phyloP scores from a whole-genome alignment of 2,329 filamentous ascomycete genomes.

The Thermothelomyces thermophilus region DNA sequence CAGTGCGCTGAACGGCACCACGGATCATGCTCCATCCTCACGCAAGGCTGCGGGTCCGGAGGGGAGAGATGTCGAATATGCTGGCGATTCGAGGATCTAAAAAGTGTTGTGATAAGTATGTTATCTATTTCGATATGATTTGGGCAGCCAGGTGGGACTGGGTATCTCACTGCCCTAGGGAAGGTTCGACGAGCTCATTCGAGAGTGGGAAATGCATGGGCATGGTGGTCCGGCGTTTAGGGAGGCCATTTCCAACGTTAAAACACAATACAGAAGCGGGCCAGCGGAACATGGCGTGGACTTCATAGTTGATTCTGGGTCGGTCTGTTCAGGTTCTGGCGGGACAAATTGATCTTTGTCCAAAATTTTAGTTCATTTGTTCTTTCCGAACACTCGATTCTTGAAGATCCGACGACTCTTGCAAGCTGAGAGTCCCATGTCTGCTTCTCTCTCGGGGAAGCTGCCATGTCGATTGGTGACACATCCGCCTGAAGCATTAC shows the following conservation, averaged over 20 bases:
- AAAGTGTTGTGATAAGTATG: not conserved
- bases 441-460: no score
- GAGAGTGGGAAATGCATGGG: not conserved
- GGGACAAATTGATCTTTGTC: not conserved
- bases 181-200: not conserved
- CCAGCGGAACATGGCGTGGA: not conserved
- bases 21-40: not conserved
- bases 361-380: no score
- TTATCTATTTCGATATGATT: not conserved
- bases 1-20: constrained; percentile 10
- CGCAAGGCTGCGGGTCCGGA: constrained; percentile 9
- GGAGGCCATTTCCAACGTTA: constrained; percentile 2
- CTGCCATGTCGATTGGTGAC: no score
- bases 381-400: no score
- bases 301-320: not conserved
- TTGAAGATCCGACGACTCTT: no score
- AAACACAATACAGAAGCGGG: not conserved
- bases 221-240: constrained; percentile 9
- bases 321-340: not conserved
- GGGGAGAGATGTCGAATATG: constrained; percentile 12
- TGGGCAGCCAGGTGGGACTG: not conserved
- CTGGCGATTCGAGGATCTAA: constrained; percentile 6
- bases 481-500: not conserved
- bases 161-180: not conserved
- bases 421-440: no score